Conservation (phyloP, 192 early-diverging fungal genomes). For the Phycomyces blakesleeanus region DNA sequence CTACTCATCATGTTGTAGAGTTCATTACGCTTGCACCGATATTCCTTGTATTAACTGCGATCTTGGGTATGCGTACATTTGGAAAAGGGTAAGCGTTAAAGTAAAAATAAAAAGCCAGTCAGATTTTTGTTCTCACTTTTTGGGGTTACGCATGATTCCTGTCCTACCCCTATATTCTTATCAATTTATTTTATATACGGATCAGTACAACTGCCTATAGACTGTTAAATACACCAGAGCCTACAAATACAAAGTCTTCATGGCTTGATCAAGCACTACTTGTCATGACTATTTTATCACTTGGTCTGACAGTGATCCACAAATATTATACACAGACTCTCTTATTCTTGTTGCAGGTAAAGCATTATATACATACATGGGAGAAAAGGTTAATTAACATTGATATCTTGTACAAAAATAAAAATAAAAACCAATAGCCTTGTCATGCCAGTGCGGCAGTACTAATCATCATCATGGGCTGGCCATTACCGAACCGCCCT, state of each 20-base stretch:
- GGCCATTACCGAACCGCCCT: constrained; percentile 29
- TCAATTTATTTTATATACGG: not conserved
- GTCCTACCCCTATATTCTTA: not conserved
- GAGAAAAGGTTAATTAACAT: not conserved
- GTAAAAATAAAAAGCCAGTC: not conserved
- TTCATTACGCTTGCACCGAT: constrained; percentile 36
- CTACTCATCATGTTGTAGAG: constrained; percentile 45
- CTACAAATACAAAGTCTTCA: constrained; percentile 6
- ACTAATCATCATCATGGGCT: constrained; percentile 40
- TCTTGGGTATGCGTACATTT: constrained; percentile 33
- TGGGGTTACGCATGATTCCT: constrained; percentile 2
- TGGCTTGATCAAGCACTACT: constrained; percentile 21
- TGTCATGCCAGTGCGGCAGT: constrained; percentile 48
- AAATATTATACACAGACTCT: constrained; percentile 37
- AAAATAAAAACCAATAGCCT: too few relatives aligned
- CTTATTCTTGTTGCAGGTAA: constrained; percentile 41
- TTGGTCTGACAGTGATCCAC: constrained; percentile 35
- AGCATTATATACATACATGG: not conserved
- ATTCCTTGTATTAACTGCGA: constrained; percentile 30
- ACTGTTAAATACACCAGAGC: constrained; percentile 17
- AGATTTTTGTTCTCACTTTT: constrained; percentile 8
- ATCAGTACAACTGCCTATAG: constrained; percentile 7
- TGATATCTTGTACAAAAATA: too few relatives aligned
- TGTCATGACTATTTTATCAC: constrained; percentile 27
- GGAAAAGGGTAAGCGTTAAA: constrained; percentile 15